Conservation (phyloP, 2,329 filamentous ascomycete genomes). For the Grosmannia penicillata region DNA sequence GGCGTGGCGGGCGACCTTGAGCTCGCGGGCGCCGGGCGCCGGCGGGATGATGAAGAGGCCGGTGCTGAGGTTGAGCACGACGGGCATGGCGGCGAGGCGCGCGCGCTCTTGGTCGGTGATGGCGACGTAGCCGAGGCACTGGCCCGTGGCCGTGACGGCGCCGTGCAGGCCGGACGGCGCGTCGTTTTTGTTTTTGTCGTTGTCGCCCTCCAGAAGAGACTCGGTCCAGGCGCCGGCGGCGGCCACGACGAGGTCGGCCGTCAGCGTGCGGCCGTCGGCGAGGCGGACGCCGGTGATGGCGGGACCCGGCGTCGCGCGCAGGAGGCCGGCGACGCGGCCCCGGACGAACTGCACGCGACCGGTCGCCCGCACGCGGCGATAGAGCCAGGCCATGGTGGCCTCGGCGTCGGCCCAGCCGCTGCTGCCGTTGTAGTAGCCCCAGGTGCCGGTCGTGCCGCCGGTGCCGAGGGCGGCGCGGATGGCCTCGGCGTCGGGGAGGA, state of each 20-base stretch:
- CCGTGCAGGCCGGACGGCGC: slow-evolving; percentile 54
- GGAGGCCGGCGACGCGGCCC: slow-evolving; percentile 29
- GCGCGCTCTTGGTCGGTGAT: slow-evolving; percentile 56
- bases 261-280: slow-evolving; percentile 19
- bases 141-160: slow-evolving; percentile 65
- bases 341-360: slow-evolving; percentile 40
- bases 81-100: slow-evolving; percentile 49
- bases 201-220: slow-evolving; percentile 16
- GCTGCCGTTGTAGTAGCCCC: slow-evolving; percentile 59
- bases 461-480: slow-evolving; percentile 31
- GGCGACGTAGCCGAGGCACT: slow-evolving; percentile 63
- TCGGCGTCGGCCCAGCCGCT: slow-evolving; percentile 75
- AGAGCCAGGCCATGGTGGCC: slow-evolving; percentile 50
- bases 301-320: slow-evolving; percentile 12
- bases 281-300: slow-evolving; percentile 38
- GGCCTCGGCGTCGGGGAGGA: slow-evolving; percentile 27
- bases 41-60: slow-evolving; percentile 68
- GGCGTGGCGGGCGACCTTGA: slow-evolving; percentile 57
- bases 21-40: slow-evolving; percentile 25
- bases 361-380: slow-evolving; percentile 35
- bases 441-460: slow-evolving; percentile 39
- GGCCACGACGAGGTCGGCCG: slow-evolving; percentile 55
- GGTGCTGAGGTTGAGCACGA: slow-evolving; percentile 54
- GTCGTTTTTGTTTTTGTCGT: too few relatives aligned
- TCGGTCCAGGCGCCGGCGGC: slow-evolving; percentile 83